phyloP scores from a whole-genome alignment of 2,329 filamentous ascomycete species.

The Claviceps capensis region DNA sequence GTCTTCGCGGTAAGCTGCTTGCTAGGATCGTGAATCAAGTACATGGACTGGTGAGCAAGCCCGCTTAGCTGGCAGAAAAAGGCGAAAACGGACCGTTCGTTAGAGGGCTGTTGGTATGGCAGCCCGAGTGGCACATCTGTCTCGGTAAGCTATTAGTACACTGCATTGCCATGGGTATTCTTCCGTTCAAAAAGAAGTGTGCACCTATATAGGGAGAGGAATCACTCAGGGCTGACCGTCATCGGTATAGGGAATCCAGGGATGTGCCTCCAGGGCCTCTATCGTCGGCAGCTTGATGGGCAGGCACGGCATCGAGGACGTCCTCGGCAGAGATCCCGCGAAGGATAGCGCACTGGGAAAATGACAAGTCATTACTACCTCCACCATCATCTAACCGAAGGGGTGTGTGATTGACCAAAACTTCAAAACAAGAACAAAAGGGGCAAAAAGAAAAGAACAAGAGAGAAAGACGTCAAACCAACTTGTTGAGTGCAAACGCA shows the following conservation, averaged over 20 bases:
- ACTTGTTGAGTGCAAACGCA: conserved; percentile 49
- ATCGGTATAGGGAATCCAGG: conserved; percentile 45
- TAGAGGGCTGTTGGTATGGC: conserved; percentile 46
- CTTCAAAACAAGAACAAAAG: neutral
- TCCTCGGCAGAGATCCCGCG: conserved; percentile 44
- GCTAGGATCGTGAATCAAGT: conserved; percentile 55
- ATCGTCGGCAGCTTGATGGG: conserved; percentile 47
- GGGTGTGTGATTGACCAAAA: neutral
- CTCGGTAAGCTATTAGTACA: neutral
- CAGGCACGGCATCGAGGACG: conserved; percentile 38
- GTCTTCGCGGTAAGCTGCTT: conserved; percentile 47
- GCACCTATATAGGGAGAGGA: neutral
- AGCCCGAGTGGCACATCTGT: conserved; percentile 35
- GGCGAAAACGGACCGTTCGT: conserved; percentile 54
- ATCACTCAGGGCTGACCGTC: conserved; percentile 27
- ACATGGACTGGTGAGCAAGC: conserved; percentile 56
- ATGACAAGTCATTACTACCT: too few species aligned
- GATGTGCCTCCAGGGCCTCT: conserved; percentile 40
- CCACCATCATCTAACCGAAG: too few species aligned
- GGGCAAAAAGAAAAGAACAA: neutral
- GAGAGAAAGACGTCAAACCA: conserved; percentile 16
- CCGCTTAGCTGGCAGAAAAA: conserved; percentile 59
- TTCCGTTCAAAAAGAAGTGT: neutral
- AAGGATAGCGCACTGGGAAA: conserved; percentile 44
- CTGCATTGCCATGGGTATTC: too few species aligned